Conservation (phyloP, 768 basidiomycete species). For the Boletellus ananas region DNA sequence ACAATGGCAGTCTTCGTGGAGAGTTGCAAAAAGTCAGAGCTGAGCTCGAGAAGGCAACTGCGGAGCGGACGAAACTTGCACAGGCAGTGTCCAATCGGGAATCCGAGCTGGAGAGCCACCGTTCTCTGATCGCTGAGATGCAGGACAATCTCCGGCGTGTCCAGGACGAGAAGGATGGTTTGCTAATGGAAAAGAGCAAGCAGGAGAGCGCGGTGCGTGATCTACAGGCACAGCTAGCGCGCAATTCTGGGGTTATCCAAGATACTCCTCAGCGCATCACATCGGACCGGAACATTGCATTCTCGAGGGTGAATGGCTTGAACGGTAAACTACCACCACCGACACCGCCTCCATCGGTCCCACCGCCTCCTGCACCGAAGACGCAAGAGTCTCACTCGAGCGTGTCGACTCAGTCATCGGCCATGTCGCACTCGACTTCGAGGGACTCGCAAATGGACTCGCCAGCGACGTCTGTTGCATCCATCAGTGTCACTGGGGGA, state of each 20-base stretch:
- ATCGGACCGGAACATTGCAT: constrained; percentile 51
- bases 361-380: constrained; percentile 77
- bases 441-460: constrained; percentile 70
- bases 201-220: constrained; percentile 73
- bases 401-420: constrained; percentile 59
- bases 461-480: constrained; percentile 56
- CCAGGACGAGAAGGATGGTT: constrained; percentile 77
- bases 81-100: constrained; percentile 74
- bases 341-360: constrained; percentile 74
- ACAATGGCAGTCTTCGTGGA: constrained; percentile 41
- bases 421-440: constrained; percentile 54
- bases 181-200: constrained; percentile 68
- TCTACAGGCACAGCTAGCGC: constrained; percentile 66
- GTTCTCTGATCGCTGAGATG: constrained; percentile 68
- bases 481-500: constrained; percentile 34
- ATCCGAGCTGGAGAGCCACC: constrained; percentile 77
- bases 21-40: constrained; percentile 47
- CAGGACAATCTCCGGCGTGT: constrained; percentile 74
- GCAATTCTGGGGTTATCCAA: constrained; percentile 39
- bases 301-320: constrained; percentile 55
- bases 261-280: constrained; percentile 48
- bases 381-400: constrained; percentile 50
- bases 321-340: constrained; percentile 82
- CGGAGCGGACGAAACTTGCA: constrained; percentile 58
- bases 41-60: constrained; percentile 56